These are phyloP conservation scores for Amorphotheca resinae DNA, from an alignment of 495 filamentous ascomycete species.

Conservation along the genomic window DNA sequence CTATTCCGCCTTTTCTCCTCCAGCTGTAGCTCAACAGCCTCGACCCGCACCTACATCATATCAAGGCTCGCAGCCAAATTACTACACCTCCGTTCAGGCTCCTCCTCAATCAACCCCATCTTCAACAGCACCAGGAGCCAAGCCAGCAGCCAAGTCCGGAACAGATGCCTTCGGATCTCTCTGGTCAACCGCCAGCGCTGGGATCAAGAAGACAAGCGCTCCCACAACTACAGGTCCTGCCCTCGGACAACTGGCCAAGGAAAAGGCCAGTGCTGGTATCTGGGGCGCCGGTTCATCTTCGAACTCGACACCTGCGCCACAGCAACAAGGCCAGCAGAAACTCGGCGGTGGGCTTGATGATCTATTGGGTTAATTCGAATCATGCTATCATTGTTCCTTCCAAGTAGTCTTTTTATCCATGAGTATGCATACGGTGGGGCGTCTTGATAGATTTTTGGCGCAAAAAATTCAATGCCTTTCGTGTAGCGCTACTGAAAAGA, in stretches of 20 bases:
- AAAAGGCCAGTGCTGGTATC: slow-evolving; percentile 86
- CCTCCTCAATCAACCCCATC: slow-evolving; percentile 20
- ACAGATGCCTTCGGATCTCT: slow-evolving; percentile 76
- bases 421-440: too few relatives aligned
- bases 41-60: slow-evolving; percentile 47
- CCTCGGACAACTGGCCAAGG: slow-evolving; percentile 86
- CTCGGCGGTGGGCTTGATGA: slow-evolving; percentile 46
- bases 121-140: slow-evolving; percentile 28
- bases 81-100: slow-evolving; percentile 72
- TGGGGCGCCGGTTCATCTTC: slow-evolving; percentile 61
- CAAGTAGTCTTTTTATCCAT: too few relatives aligned
- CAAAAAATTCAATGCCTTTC: too few relatives aligned
- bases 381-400: too few relatives aligned
- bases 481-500: too few relatives aligned
- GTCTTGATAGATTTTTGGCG: too few relatives aligned
- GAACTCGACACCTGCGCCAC: slow-evolving; percentile 25
- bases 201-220: slow-evolving; percentile 63
- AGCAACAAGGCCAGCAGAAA: slow-evolving; percentile 21
- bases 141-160: slow-evolving; percentile 38
- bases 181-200: slow-evolving; percentile 65
- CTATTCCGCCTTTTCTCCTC: slow-evolving; percentile 39
- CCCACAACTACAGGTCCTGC: slow-evolving; percentile 51
- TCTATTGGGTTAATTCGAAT: slow-evolving; percentile 50
- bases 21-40: slow-evolving; percentile 34
- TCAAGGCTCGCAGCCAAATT: slow-evolving; percentile 76